phyloP scores from a whole-genome alignment of 345 rosid species.

The Salix brachista region DNA sequence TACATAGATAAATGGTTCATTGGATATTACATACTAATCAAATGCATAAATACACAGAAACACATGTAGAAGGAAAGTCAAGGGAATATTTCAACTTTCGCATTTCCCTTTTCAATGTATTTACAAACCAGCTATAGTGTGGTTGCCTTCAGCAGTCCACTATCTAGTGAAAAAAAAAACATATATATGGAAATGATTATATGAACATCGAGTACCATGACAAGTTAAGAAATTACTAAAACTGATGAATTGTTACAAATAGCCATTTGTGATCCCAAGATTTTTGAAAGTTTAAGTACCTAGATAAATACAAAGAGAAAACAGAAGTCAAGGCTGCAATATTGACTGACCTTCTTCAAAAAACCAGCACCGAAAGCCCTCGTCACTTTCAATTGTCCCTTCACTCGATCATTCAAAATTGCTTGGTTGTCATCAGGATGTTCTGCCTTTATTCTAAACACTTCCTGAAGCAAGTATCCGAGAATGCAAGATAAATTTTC shows the following conservation, averaged over 20 bases:
- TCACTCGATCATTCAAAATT: slow-evolving; percentile 78
- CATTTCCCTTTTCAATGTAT: background rate
- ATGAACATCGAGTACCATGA: background rate
- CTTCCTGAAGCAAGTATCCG: slow-evolving; percentile 56
- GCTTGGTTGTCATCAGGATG: slow-evolving; percentile 84
- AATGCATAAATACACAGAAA: background rate
- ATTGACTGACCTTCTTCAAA: slow-evolving; percentile 74
- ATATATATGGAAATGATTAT: background rate
- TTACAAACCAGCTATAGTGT: background rate
- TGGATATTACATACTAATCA: background rate
- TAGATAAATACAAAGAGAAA: background rate
- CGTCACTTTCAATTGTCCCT: slow-evolving; percentile 91
- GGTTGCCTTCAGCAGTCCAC: background rate
- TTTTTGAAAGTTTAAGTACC: background rate
- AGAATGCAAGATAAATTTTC: slow-evolving; percentile 5
- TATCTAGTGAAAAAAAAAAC: background rate
- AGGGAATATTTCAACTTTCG: background rate
- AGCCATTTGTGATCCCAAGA: background rate
- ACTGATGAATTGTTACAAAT: background rate
- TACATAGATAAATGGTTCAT: background rate
- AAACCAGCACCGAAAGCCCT: slow-evolving; percentile 95
- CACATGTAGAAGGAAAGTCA: background rate
- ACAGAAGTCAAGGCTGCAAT: slow-evolving; percentile 1
- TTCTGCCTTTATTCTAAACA: slow-evolving; percentile 66
- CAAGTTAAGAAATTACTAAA: background rate